A percentile compares a stretch with the other conserved stretches of the same genome.
Conservation (phyloP, 192 early-diverging fungal genomes). For the Coemansia sp. region DNA sequence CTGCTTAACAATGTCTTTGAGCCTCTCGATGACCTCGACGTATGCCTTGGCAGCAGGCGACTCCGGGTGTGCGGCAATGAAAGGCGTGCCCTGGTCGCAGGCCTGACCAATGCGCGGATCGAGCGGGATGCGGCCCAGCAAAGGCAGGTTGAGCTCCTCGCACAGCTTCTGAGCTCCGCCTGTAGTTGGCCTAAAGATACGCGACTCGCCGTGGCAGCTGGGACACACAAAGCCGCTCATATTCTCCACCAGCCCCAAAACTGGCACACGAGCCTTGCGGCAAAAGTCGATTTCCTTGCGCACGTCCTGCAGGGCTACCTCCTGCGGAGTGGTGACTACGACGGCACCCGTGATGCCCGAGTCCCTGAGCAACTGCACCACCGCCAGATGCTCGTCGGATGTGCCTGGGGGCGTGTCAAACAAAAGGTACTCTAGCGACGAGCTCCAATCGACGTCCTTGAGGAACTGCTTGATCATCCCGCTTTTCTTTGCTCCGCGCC, state of each 20-base stretch:
- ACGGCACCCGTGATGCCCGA: conserved; percentile 83
- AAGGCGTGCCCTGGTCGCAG: conserved; percentile 87
- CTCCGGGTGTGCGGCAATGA: conserved; percentile 82
- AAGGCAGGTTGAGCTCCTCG: conserved; percentile 57
- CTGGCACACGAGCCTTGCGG: conserved; percentile 67
- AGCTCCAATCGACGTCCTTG: conserved; percentile 90
- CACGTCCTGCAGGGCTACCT: conserved; percentile 83
- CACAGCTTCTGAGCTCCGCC: conserved; percentile 69
- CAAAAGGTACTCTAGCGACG: conserved; percentile 81
- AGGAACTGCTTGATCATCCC: conserved; percentile 94
- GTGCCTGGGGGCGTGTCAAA: conserved; percentile 98
- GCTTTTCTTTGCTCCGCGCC: conserved; percentile 93
- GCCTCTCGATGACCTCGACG: conserved; percentile 53
- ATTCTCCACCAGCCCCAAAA: conserved; percentile 95
- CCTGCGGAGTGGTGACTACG: conserved; percentile 93
- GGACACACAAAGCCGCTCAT: conserved; percentile 98
- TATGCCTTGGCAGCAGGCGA: conserved; percentile 79
- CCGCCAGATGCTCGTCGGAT: conserved; percentile 92
- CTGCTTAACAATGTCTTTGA: conserved; percentile 11
- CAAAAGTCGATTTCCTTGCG: conserved; percentile 97
- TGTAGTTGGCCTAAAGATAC: conserved; percentile 73
- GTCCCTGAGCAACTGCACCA: conserved; percentile 72
- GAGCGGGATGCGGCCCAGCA: conserved; percentile 71
- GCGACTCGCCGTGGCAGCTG: conserved; percentile 68
- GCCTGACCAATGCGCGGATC: conserved; percentile 75